A percentile compares a stretch with the other conserved stretches of the same genome.
Conservation (phyloP, 768 basidiomycete genomes). For the Brasilioporus rufonigricans region DNA sequence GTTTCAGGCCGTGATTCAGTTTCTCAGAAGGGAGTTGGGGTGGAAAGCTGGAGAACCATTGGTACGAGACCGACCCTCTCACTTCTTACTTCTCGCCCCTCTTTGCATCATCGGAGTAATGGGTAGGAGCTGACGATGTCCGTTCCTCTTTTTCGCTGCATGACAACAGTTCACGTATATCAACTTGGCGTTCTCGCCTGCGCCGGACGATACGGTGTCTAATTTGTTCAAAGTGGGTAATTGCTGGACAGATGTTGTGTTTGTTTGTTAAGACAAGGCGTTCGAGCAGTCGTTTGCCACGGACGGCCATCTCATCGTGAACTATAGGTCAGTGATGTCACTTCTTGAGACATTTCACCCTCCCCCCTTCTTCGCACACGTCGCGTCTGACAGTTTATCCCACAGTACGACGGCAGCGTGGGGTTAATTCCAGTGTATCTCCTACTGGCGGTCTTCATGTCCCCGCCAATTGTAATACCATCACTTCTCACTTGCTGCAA, state of each 20-base stretch:
- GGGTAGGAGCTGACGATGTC: constrained; percentile 28
- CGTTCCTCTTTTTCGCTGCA: background rate
- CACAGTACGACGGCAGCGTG: constrained; percentile 62
- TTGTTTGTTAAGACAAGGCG: background rate
- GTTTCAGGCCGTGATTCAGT: constrained; percentile 94
- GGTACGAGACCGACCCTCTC: constrained; percentile 43
- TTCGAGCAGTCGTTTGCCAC: constrained; percentile 72
- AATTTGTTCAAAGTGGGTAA: constrained; percentile 61
- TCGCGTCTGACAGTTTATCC: constrained; percentile 3
- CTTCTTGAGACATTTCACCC: too few species aligned
- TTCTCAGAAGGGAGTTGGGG: constrained; percentile 83
- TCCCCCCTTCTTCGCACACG: background rate
- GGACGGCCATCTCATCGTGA: constrained; percentile 87
- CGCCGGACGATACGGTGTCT: constrained; percentile 72
- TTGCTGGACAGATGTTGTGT: background rate
- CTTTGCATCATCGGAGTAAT: too few species aligned
- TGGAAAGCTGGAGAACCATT: constrained; percentile 86
- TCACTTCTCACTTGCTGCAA: background rate
- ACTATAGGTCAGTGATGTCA: constrained; percentile 66
- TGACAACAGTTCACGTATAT: constrained; percentile 64
- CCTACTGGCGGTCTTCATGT: too few species aligned
- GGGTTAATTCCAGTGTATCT: constrained; percentile 41
- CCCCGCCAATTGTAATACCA: too few species aligned
- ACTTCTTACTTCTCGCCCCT: background rate
- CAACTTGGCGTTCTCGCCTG: constrained; percentile 74